Base-by-base conservation (phyloP, 1,139 yeast genomes). In the Arxiozyma slooffiae region DNA sequence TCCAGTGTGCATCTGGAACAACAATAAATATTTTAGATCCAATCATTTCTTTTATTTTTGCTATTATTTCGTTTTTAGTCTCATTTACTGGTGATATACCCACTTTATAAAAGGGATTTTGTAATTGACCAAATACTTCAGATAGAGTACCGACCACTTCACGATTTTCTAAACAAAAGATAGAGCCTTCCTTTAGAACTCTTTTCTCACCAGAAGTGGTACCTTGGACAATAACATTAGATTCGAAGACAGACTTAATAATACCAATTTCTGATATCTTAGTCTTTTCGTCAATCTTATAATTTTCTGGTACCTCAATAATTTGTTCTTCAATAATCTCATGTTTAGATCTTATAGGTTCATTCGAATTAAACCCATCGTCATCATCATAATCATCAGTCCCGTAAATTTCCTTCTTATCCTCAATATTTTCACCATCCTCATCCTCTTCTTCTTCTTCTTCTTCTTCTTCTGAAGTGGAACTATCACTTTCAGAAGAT, bases 111-210 rank as follows among this genome's bases (percentile, higher is more conserved):
- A 83, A 72, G 0, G 98, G 98, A n/a, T 79, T 70, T 56, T 87
- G 87, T 8, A 92, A 76, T 23, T 89, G 82, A 0, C 99, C 99
- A 71, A 92, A 89, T 0, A 89, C 87, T 65, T 92, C 99, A 61
- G 80, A 85, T 16, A 92, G 70, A 1, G 85, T 82, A 0, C 99
- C 99, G n/a, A 94, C 60, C 0, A 85, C 71, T 0, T 78, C 74
- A 48, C 82, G 75, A 62, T 86, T 90, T 57, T 81, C 83, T 48
- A 89, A 74, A 63, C 96, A 88, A 18, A 92, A 73, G 0, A 90
- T 74, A 0, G 97, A 83, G 26, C 83, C 85, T 52, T 89, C 96
- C 56, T 83, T 85, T 41, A 94, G 72, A 0, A 90, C 85, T 44
- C 92, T 71, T 63, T 82, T 85, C 60, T 92, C 97, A 3, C 95